phyloP scores from a whole-genome alignment of 257 asterid species.

The Vinca minor region DNA sequence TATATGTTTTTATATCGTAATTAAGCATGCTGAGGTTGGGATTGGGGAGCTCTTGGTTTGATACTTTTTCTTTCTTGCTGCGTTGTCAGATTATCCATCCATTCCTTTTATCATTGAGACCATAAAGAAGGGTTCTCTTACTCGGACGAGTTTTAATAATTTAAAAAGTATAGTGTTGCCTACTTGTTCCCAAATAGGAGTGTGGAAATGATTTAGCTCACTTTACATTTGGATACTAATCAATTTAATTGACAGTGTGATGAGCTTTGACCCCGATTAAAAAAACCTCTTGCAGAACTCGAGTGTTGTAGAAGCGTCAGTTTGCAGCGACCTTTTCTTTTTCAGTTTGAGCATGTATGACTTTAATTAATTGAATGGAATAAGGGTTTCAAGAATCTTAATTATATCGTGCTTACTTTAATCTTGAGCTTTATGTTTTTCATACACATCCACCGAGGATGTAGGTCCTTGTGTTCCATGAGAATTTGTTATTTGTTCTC shows the following conservation, averaged over 20 bases:
- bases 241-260: neutral
- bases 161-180: neutral
- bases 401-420: neutral
- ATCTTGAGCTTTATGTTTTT: neutral
- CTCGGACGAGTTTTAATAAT: neutral
- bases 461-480: neutral
- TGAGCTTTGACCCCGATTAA: neutral
- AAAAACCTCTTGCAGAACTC: too few species aligned
- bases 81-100: neutral
- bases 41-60: neutral
- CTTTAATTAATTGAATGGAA: neutral
- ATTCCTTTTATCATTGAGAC: neutral
- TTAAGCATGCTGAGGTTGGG: neutral
- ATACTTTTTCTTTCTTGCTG: neutral
- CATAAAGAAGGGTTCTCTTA: neutral
- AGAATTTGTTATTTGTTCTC: neutral
- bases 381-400: too few species aligned
- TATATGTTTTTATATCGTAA: neutral
- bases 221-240: neutral
- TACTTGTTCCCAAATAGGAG: neutral
- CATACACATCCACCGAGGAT: neutral
- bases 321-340: neutral
- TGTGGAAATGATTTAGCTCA: neutral
- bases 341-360: neutral
- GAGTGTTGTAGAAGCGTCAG: neutral